These are phyloP conservation scores for Amylocarpus encephaloides DNA, from an alignment of 2,329 filamentous ascomycete species.

Conservation along the genomic window DNA sequence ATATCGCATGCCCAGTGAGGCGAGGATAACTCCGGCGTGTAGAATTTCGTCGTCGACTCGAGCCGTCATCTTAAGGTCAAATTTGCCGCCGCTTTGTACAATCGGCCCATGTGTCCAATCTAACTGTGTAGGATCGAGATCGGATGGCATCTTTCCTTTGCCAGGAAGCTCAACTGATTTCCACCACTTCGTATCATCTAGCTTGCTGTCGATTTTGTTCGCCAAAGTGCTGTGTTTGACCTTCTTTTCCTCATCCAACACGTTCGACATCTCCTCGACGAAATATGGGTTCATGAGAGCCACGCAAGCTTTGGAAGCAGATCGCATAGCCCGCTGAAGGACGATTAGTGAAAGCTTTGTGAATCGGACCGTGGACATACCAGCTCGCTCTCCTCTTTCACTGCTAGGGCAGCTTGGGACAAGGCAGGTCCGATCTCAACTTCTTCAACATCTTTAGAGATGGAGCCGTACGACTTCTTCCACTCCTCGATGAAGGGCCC, in stretches of 20 bases:
- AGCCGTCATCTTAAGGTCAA: slow-evolving; percentile 75
- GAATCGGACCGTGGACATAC: slow-evolving; percentile 33
- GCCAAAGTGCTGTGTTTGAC: slow-evolving; percentile 82
- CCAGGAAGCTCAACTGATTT: slow-evolving; percentile 65
- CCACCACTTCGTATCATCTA: slow-evolving; percentile 93
- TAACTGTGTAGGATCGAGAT: slow-evolving; percentile 81
- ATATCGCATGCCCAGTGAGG: slow-evolving; percentile 86
- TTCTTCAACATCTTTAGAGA: slow-evolving; percentile 80
- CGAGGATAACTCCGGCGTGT: slow-evolving; percentile 89
- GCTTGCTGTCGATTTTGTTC: slow-evolving; percentile 83
- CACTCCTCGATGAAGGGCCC: slow-evolving; percentile 95
- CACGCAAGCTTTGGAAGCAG: slow-evolving; percentile 88
- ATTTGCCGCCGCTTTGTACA: slow-evolving; percentile 92
- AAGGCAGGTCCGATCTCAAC: slow-evolving; percentile 79
- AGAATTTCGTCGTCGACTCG: slow-evolving; percentile 76
- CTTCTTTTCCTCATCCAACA: slow-evolving; percentile 94
- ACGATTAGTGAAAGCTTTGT: slow-evolving; percentile 3
- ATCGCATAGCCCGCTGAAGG: slow-evolving; percentile 74
- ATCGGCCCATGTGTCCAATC: slow-evolving; percentile 91
- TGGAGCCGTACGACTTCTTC: slow-evolving; percentile 74
- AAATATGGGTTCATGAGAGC: slow-evolving; percentile 95
- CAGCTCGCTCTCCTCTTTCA: slow-evolving; percentile 93
- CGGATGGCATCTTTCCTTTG: slow-evolving; percentile 70
- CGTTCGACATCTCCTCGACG: slow-evolving; percentile 94
- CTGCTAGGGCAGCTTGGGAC: slow-evolving; percentile 75